Percentiles rank a stretch among this genome's conserved stretches.
Evolutionary conservation across 2,329 filamentous ascomycete species (phyloP).

Genomic region (Blastomyces emzantsi): DNA sequence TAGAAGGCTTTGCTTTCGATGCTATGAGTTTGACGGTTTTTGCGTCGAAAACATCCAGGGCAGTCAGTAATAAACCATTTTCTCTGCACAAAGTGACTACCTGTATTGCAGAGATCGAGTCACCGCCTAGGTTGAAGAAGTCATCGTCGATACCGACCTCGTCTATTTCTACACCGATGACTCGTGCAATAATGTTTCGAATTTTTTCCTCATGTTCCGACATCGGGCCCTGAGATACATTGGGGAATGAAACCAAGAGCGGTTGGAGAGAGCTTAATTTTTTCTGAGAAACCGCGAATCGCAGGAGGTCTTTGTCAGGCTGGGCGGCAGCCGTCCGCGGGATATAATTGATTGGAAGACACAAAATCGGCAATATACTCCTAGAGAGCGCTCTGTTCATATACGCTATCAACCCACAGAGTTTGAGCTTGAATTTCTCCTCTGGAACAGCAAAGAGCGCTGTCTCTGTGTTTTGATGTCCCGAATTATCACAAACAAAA

Average conservation of each 20-base stretch:
- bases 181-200: conserved; percentile 1
- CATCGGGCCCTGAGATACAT: background rate
- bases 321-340: background rate
- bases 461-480: background rate
- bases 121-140: conserved; percentile 7
- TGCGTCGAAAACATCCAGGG: conserved; percentile 11
- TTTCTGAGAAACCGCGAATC: background rate
- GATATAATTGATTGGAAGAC: background rate
- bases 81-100: conserved; percentile 9
- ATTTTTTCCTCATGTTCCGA: background rate
- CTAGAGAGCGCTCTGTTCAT: background rate
- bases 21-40: conserved; percentile 10
- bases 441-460: conserved; percentile 3
- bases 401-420: conserved; percentile 5
- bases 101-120: conserved; percentile 10
- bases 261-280: background rate
- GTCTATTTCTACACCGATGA: conserved; percentile 2
- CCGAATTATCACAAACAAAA: conserved; percentile 3
- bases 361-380: background rate
- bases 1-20: background rate
- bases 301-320: background rate
- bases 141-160: conserved; percentile 2
- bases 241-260: background rate
- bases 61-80: conserved; percentile 9
- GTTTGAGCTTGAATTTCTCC: background rate